phyloP scores from a whole-genome alignment of 805 yeast species.

The Saccharomycopsis vini region DNA sequence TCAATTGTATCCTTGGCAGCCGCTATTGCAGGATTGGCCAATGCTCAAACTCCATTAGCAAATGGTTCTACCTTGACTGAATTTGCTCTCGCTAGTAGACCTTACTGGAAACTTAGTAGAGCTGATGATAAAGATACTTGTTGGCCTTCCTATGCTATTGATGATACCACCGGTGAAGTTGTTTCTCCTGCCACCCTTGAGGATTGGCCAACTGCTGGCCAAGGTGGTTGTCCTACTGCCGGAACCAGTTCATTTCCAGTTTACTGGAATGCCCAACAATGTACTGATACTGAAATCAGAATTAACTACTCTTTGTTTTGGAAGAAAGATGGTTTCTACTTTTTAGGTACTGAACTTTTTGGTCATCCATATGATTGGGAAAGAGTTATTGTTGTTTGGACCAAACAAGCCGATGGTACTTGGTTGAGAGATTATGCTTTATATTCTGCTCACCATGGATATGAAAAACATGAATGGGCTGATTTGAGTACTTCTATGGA shows the following conservation, averaged over 20 bases:
- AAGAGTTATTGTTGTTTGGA: slow-evolving; percentile 6
- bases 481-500: slow-evolving; percentile 1
- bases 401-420: background rate
- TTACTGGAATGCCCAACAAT: slow-evolving; percentile 6
- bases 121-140: slow-evolving; percentile 7
- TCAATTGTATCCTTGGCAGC: no score
- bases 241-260: background rate
- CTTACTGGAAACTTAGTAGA: slow-evolving; percentile 6
- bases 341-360: background rate
- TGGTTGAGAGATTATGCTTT: background rate
- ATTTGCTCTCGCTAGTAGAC: slow-evolving; percentile 6
- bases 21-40: no score
- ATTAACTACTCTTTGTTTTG: slow-evolving; percentile 5
- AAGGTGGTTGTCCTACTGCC: slow-evolving; percentile 5
- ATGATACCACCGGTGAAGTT: background rate
- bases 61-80: background rate
- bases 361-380: slow-evolving; percentile 12
- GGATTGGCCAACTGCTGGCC: slow-evolving; percentile 4
- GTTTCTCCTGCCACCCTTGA: background rate
- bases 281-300: slow-evolving; percentile 4
- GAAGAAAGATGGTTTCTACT: slow-evolving; percentile 11
- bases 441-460: slow-evolving; percentile 5
- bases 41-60: background rate
- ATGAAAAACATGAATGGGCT: slow-evolving; percentile 2
- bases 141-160: slow-evolving; percentile 5